These are phyloP conservation scores for Cercis canadensis DNA, from an alignment of 306 rosid genomes.

Conservation along the genomic window DNA sequence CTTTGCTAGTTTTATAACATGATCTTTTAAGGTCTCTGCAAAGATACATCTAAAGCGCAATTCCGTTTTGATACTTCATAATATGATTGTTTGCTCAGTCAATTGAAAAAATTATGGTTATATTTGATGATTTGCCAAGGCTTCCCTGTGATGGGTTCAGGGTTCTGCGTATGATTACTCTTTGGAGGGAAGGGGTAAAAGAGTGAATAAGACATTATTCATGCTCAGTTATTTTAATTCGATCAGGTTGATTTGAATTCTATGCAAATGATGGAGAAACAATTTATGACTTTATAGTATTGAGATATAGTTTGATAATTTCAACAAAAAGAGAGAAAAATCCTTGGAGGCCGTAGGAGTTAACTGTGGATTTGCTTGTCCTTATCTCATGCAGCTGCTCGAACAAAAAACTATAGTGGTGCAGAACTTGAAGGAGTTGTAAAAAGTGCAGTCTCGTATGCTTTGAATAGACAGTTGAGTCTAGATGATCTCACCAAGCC, in stretches of 20 bases:
- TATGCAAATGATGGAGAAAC: slow-evolving; percentile 28
- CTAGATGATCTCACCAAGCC: slow-evolving; percentile 92
- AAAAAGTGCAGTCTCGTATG: slow-evolving; percentile 97
- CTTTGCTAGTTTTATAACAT: slow-evolving; percentile 8
- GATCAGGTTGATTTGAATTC: slow-evolving; percentile 1
- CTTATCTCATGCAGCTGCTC: slow-evolving; percentile 74
- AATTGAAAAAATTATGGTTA: slow-evolving; percentile 16
- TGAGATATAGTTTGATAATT: slow-evolving; percentile 9
- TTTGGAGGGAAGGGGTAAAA: slow-evolving; percentile 4
- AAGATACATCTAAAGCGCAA: slow-evolving; percentile 10
- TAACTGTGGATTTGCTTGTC: slow-evolving; percentile 30
- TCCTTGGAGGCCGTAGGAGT: slow-evolving; percentile 22
- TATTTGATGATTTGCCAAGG: slow-evolving; percentile 30
- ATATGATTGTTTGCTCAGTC: slow-evolving; percentile 1
- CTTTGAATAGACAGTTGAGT: slow-evolving; percentile 93
- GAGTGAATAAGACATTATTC: slow-evolving; percentile 1
- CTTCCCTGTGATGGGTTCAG: slow-evolving; percentile 20
- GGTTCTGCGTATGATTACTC: not conserved
- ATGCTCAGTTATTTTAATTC: slow-evolving; percentile 7
- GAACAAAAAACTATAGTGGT: slow-evolving; percentile 97
- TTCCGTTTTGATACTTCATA: slow-evolving; percentile 25
- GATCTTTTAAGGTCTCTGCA: not conserved
- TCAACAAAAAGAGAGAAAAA: not conserved
- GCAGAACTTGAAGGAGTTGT: slow-evolving; percentile 99
- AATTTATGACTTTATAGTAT: slow-evolving; percentile 2